Evolutionary conservation across 208 protist species (phyloP).

Genomic region (Trypanosoma cruzi): DNA sequence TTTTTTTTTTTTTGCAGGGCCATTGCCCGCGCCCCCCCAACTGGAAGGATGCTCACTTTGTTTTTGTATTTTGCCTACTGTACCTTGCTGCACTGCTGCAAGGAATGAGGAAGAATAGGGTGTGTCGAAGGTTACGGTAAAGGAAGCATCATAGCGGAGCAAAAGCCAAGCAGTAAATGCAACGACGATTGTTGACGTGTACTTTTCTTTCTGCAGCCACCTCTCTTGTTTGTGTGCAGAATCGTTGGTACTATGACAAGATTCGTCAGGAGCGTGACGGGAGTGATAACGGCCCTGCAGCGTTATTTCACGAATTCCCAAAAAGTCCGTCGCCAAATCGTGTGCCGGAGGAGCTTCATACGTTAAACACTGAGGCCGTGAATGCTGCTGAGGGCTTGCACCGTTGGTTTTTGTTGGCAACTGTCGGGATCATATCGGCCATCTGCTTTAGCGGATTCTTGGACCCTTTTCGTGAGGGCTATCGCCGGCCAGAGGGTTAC

Average conservation of each 20-base stretch:
- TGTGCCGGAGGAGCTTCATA: conserved; percentile 58
- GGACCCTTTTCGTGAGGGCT: conserved; percentile 48
- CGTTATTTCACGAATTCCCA: conserved; percentile 69
- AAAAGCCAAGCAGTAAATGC: conserved; percentile 3
- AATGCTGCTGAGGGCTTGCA: conserved; percentile 44
- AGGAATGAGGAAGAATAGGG: not conserved
- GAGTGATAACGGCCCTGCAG: conserved; percentile 47
- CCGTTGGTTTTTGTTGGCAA: conserved; percentile 31
- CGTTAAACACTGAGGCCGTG: conserved; percentile 40
- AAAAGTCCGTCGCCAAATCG: conserved; percentile 41
- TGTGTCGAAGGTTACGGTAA: not conserved
- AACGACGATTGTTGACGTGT: not conserved
- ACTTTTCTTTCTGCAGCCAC: not conserved
- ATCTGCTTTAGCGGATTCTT: conserved; percentile 27
- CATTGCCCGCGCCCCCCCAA: too few relatives aligned
- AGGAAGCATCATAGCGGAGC: not conserved
- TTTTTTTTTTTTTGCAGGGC: too few relatives aligned
- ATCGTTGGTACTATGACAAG: conserved; percentile 5
- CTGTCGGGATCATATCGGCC: conserved; percentile 16
- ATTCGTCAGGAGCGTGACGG: conserved; percentile 48
- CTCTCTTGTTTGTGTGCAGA: conserved; percentile 2
- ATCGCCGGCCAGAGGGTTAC: conserved; percentile 47
- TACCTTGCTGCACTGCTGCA: not conserved
- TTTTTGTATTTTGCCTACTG: not conserved
- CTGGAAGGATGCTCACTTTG: too few relatives aligned